Evolutionary conservation across 306 rosid species (phyloP), one percentile per base, ranked within the genome.

Genomic region (Arachis stenosperma): DNA sequence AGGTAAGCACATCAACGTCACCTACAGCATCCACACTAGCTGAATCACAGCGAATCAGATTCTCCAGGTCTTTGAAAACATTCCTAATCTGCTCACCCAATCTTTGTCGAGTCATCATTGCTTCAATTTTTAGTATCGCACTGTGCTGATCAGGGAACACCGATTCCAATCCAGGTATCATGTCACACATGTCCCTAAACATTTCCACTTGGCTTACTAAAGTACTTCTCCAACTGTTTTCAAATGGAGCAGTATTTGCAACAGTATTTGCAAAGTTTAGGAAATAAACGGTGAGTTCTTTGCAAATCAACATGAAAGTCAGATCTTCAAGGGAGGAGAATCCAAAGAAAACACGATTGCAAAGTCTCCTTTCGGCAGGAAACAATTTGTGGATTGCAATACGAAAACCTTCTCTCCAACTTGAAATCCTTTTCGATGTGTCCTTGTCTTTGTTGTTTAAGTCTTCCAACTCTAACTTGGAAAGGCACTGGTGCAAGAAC

Each of bases 351-450:
- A 90, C 68, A 1, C 84, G 86, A 40, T 84, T 84, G 11, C 86
- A 88, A 48, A 92, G 92, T 53, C 84, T 75, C 0, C 85, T 84
- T 78, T 90, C 95, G 46, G 87, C 84, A 0, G 93, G 97, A 62
- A 88, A 93, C 9, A 93, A 81, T 67, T 87, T 80, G 40, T 88
- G 83, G 29, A 86, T 73, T 6, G 93, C 65, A 2, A 90, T 79
- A 6, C 82, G 84, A 1, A 75, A 73, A 27, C 87, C 83, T 61
- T 86, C 88, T n/a, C 74, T 86, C 96, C 92, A 91, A 43, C 84
- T 89, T 15, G 79, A 86, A 71, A 89, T 89, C 90, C 90, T 82
- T 4, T 41, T 12, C 7, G 75, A 75, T 82, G 74, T 74, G 9
- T 87, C 9, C n/a, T 9, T 3, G 3, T 47, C 89, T 5, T 87